phyloP scores from a whole-genome alignment of 208 protist genomes.

The Crithidia brevicula region DNA sequence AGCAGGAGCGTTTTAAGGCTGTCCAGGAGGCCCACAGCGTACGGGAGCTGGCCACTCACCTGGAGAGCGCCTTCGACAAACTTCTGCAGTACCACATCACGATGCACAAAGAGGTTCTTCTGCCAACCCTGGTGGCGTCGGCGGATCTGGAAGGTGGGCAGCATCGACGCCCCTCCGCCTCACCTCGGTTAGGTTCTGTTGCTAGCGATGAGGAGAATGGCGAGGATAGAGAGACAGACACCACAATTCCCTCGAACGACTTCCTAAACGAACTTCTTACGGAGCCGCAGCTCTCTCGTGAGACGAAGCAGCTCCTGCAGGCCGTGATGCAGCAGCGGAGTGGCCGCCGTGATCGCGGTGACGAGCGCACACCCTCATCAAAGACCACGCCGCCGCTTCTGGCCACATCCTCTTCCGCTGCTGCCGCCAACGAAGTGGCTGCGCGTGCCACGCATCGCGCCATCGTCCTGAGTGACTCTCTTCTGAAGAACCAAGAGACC shows the following conservation, averaged over 20 bases:
- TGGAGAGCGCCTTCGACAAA: constrained; percentile 48
- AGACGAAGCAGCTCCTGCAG: constrained; percentile 36
- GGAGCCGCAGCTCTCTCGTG: constrained; percentile 32
- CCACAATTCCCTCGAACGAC: constrained; percentile 8
- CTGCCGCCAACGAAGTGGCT: not conserved
- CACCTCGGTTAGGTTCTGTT: not conserved
- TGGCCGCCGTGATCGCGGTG: not conserved
- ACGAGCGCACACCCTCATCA: too few relatives aligned
- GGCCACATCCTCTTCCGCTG: not conserved
- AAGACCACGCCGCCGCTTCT: too few relatives aligned
- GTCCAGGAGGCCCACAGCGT: constrained; percentile 23
- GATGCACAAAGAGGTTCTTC: constrained; percentile 53
- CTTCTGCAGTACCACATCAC: constrained; percentile 57
- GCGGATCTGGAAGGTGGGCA: not conserved
- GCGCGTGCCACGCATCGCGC: constrained; percentile 18
- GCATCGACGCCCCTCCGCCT: not conserved
- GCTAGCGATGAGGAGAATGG: not conserved
- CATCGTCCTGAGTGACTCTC: constrained; percentile 27
- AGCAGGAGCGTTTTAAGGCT: constrained; percentile 49
- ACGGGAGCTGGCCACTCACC: constrained; percentile 31
- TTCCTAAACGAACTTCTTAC: constrained; percentile 30
- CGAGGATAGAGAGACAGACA: not conserved
- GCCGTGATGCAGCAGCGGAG: constrained; percentile 21
- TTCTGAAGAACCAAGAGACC: constrained; percentile 29
- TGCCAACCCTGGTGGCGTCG: constrained; percentile 33